phyloP scores from a whole-genome alignment of 495 filamentous ascomycete genomes.

The Penicillium goetzii region DNA sequence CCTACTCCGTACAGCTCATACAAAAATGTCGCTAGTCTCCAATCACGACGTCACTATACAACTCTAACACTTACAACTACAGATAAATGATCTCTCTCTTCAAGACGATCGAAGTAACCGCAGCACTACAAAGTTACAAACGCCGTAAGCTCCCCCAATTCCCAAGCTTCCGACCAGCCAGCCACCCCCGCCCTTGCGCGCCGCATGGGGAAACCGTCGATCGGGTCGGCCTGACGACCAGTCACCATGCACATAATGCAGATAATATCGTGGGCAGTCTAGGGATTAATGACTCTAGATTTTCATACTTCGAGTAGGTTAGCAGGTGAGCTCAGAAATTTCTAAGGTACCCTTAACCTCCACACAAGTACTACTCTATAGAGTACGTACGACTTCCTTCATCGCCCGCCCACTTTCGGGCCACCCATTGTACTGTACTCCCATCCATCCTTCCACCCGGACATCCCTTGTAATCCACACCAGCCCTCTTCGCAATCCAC shows the following conservation, averaged over 20 bases:
- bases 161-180: conserved; percentile 9
- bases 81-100: neutral
- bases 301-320: neutral
- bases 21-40: neutral
- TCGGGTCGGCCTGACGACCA: neutral
- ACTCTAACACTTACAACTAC: neutral
- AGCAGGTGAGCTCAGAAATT: neutral
- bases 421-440: neutral
- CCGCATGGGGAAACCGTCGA: neutral
- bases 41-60: neutral
- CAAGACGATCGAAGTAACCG: neutral
- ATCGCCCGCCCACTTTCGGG: neutral
- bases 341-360: neutral
- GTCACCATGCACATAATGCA: too few species aligned
- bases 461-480: conserved; percentile 3
- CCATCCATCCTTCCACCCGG: neutral
- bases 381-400: neutral
- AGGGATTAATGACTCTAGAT: neutral
- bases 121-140: neutral
- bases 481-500: conserved; percentile 9
- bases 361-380: neutral
- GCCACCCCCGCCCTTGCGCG: conserved; percentile 16
- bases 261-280: neutral
- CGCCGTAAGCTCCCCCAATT: neutral
- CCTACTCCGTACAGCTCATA: too few species aligned